Conservation (phyloP, 768 basidiomycete genomes). For the Suillus tomentosus region DNA sequence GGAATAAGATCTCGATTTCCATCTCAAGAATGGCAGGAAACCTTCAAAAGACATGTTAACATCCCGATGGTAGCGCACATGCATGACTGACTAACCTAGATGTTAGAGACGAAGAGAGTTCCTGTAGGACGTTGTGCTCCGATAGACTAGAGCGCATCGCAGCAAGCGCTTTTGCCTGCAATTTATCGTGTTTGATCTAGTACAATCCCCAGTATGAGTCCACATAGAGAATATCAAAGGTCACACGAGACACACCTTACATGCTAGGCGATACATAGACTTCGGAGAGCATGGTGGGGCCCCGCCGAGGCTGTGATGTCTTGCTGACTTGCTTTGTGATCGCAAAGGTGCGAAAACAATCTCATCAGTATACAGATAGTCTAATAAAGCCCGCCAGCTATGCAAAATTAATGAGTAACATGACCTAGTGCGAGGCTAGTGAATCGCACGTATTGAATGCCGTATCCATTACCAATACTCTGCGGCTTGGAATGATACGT, state of each 20-base stretch:
- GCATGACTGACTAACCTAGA: slow-evolving; percentile 21
- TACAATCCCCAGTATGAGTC: background rate
- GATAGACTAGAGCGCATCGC: slow-evolving; percentile 21
- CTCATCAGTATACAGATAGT: slow-evolving; percentile 37
- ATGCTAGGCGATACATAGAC: slow-evolving; percentile 41
- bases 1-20: slow-evolving; percentile 15
- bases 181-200: slow-evolving; percentile 23
- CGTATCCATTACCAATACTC: slow-evolving; percentile 15
- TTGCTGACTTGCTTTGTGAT: slow-evolving; percentile 13
- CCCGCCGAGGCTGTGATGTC: background rate
- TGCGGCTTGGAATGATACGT: slow-evolving; percentile 8
- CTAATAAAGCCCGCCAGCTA: slow-evolving; percentile 37
- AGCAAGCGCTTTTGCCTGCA: slow-evolving; percentile 21
- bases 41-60: slow-evolving; percentile 2
- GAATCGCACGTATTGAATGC: slow-evolving; percentile 14
- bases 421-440: background rate
- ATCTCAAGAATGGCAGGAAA: slow-evolving; percentile 12
- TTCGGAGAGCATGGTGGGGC: slow-evolving; percentile 33
- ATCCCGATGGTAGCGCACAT: no score
- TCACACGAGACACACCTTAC: slow-evolving; percentile 25
- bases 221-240: background rate
- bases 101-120: slow-evolving; percentile 29
- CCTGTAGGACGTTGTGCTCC: slow-evolving; percentile 26
- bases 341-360: slow-evolving; percentile 31
- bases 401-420: background rate